Evolutionary conservation across 441 rosid species (phyloP), one percentile per base, ranked within the genome.

Genomic region (Populus hybrid): DNA sequence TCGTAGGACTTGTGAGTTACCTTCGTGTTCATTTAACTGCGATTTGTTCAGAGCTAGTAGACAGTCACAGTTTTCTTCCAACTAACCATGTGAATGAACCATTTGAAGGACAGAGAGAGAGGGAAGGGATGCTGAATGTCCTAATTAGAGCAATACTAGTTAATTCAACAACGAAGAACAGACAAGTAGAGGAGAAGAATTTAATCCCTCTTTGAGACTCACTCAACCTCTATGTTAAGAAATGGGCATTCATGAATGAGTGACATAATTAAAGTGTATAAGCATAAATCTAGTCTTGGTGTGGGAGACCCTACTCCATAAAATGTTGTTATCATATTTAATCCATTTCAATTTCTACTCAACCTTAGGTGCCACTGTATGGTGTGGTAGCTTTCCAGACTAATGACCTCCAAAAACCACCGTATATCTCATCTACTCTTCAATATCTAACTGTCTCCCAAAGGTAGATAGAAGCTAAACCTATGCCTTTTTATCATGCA

Each of bases 361-460:
- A 77, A 73, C 74, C 69, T 70, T 82, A 46, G 76, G 65, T 78
- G 59, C 72, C 70, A 61, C 59, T 50, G 59, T 50, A 18, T 8
- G 66, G n/a, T 67, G 38, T 77, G 65, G 24, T 46, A 71, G 81
- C 82, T 80, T 81, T 77, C 70, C 84, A 79, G 59, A 50, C 83
- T 78, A 83, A 76, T 80, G 42, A 77, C 79, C 82, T 70, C 81
- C 86, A 81, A 76, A 80, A 88, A 78, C 87, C 79, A 83, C 86
- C 82, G 69, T 18, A 16, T 5, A 50, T 78, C 81, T 83, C 79
- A 85, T 81, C 92, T 79, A 84, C 88, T 86, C 83, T 87, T 90
- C 91, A 83, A 85, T 77, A 87, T 70, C 91, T 86, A 87, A 81
- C 90, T 69, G 87, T 87, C 91, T 81, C 81, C 42, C 77, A 5